A percentile compares a stretch with the other conserved stretches of the same genome.
Evolutionary conservation across 352 stramenopile genomes (phyloP).

Genomic region (Pythium phragmitis): DNA sequence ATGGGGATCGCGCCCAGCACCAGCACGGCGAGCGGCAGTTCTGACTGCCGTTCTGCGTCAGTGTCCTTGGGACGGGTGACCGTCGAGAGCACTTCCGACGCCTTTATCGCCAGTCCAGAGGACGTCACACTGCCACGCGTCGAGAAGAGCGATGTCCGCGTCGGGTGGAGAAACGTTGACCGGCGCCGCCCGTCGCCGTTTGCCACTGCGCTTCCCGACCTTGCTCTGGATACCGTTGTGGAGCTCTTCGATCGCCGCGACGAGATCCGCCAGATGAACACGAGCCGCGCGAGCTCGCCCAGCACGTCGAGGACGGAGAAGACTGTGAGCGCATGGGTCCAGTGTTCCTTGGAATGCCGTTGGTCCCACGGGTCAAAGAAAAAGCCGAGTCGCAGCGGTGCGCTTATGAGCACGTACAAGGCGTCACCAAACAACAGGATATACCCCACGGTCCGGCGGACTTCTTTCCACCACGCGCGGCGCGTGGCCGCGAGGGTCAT

Average conservation of each 20-base stretch:
- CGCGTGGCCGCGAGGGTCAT: conserved; percentile 7
- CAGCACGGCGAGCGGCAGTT: neutral
- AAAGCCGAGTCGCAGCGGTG: conserved; percentile 39
- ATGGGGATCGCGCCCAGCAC: conserved; percentile 5
- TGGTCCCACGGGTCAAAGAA: conserved; percentile 41
- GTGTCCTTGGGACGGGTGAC: neutral
- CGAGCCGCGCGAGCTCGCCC: conserved; percentile 10
- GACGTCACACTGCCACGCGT: conserved; percentile 10
- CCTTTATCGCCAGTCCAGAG: neutral
- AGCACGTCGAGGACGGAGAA: conserved; percentile 28
- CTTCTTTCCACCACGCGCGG: conserved; percentile 6
- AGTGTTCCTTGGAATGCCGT: neutral
- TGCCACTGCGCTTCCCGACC: neutral
- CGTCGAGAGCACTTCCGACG: conserved; percentile 12
- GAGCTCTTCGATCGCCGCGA: neutral
- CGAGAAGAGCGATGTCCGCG: conserved; percentile 16
- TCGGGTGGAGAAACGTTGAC: neutral
- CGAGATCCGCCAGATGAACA: neutral
- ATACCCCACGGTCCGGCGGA: conserved; percentile 7
- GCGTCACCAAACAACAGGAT: conserved; percentile 28
- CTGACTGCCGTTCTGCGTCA: neutral
- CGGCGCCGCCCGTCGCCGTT: neutral
- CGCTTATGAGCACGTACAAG: conserved; percentile 30
- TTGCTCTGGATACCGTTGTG: no score
- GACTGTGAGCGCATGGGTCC: conserved; percentile 30